A percentile compares a stretch with the other conserved stretches of the same genome.
Conservation (phyloP, 2,329 filamentous ascomycete species). For the Pseudohalonectria lignicola region DNA sequence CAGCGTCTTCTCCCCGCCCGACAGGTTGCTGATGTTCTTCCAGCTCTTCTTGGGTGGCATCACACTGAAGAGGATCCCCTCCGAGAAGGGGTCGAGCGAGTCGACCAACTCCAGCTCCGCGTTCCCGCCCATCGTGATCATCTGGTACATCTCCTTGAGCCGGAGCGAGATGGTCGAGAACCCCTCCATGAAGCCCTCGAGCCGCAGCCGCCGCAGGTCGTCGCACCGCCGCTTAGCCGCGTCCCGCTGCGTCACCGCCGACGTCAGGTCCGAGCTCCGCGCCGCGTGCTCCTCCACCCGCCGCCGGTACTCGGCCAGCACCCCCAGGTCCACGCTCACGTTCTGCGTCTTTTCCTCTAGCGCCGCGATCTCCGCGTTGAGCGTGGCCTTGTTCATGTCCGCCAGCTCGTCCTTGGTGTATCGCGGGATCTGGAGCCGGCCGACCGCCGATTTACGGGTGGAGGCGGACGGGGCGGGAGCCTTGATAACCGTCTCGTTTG, state of each 20-base stretch:
- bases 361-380: slow-evolving; percentile 51
- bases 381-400: slow-evolving; percentile 51
- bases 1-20: slow-evolving; percentile 93
- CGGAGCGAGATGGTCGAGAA: slow-evolving; percentile 89
- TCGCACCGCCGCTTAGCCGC: slow-evolving; percentile 85
- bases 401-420: slow-evolving; percentile 65
- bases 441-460: not conserved
- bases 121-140: slow-evolving; percentile 99
- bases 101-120: slow-evolving; percentile 96
- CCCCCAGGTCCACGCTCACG: slow-evolving; percentile 76
- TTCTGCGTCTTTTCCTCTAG: slow-evolving; percentile 68
- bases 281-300: slow-evolving; percentile 27
- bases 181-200: slow-evolving; percentile 97
- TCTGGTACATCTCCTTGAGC: slow-evolving; percentile 99
- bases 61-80: slow-evolving; percentile 93
- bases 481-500: slow-evolving; percentile 12
- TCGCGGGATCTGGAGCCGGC: slow-evolving; percentile 51
- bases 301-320: slow-evolving; percentile 36
- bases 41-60: slow-evolving; percentile 99
- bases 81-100: slow-evolving; percentile 89
- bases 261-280: slow-evolving; percentile 66
- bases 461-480: not conserved
- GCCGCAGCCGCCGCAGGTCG: slow-evolving; percentile 75
- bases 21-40: slow-evolving; percentile 97
- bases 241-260: slow-evolving; percentile 69